Base-by-base conservation (phyloP, 306 rosid species). In the Comarum palustre region DNA sequence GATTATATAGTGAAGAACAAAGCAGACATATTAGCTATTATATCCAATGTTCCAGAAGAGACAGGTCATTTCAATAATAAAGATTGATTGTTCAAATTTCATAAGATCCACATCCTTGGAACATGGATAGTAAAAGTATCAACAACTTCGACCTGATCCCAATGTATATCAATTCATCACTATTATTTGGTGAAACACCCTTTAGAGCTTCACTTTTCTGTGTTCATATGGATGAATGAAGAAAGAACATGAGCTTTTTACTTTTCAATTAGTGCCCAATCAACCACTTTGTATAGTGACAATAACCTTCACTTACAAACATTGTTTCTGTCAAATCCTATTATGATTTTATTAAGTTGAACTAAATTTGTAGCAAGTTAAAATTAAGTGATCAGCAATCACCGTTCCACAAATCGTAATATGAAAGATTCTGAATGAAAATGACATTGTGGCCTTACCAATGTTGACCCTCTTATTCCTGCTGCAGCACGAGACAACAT, bases 401-500 rank as follows among this genome's bases (percentile, higher is more conserved):
- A 47, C 55, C 8, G 16, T 14, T 68, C 58, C 20, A 19, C 27
- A 46, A 3, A 43, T 69, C 36, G 32, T 6, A 50, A 32, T 19
- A 34, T n/a, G 62, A 50, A 31, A 69, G 14, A 50, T n/a, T 58
- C 9, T 32, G 19, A 24, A 52, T 12, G 9, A 52, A 20, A 22
- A 32, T 20, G 36, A 14, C 19, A 68, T 48, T 6, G 4, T 68
- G 20, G 27, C 34, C 74, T 70, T 90, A 93, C 98, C 97, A 93
- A 75, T 73, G 96, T 86, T 36, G 97, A 85, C 71, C 98, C 94
- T 79, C 98, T 85, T 80, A 93, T 93, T 83, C 97, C 98, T 75
- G 96, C 97, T 17, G 90, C 89, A 70, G 96, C 76, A 29, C 98
- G 97, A 12, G 98, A 93, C 72, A 93, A 96, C 92, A 90, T 83